These are phyloP conservation scores for Russula sp. DNA, from an alignment of 768 basidiomycete species.

Conservation along the genomic window DNA sequence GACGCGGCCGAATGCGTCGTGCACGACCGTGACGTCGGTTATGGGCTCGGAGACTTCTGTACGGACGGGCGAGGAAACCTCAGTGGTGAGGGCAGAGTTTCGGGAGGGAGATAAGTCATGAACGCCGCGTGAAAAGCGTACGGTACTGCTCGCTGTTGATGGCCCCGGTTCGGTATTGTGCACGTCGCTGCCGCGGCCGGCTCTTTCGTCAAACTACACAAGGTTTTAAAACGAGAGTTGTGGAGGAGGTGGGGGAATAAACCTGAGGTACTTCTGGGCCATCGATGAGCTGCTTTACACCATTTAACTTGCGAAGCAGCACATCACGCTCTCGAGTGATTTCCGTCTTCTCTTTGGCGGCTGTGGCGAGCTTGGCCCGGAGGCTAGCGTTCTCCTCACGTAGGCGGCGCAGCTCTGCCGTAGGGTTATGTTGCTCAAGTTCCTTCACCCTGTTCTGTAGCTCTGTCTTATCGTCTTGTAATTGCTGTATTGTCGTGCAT, in stretches of 20 bases:
- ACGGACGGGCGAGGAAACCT: neutral
- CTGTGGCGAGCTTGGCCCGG: conserved; percentile 4
- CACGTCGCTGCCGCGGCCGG: neutral
- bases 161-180: neutral
- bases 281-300: conserved; percentile 11
- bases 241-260: neutral
- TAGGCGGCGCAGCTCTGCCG: conserved; percentile 11
- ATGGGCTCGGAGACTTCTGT: conserved; percentile 9
- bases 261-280: neutral
- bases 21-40: conserved; percentile 10
- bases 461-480: conserved; percentile 27
- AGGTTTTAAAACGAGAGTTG: neutral
- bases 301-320: conserved; percentile 9
- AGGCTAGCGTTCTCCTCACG: conserved; percentile 21
- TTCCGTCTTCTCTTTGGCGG: conserved; percentile 12
- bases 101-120: neutral
- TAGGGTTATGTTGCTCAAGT: conserved; percentile 32
- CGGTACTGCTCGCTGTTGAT: neutral
- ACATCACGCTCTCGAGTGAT: conserved; percentile 16
- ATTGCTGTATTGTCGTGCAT: conserved; percentile 22
- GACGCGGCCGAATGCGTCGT: conserved; percentile 11
- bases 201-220: neutral
- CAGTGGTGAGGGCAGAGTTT: neutral
- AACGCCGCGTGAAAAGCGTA: neutral
- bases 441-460: conserved; percentile 32